Evolutionary conservation across 1,284 basidiomycete genomes (phyloP), one percentile per base, ranked within the genome.

Genomic region (Irpex rosettiformis): DNA sequence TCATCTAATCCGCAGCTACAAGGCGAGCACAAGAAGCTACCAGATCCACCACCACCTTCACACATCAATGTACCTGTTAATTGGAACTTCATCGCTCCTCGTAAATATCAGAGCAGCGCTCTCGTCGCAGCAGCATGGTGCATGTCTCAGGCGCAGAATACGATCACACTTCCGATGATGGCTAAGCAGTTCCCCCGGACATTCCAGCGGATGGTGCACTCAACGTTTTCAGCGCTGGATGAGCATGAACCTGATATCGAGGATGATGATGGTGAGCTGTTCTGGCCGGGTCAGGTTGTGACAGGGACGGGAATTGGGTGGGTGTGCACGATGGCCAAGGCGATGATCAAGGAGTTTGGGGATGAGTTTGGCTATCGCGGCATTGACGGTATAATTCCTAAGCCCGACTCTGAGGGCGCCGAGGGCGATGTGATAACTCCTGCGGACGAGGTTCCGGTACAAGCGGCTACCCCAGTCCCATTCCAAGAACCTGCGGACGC

Each of bases 281-380:
- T 83, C 68, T 91, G 89, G 89, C 89, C 89, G 0, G 82, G 83
- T 37, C 84, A 89, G 64, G 76, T 80, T 47, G 74, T 83, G 53
- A 86, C 81, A 28, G 88, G 87, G 53, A 85, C 89, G 69, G 88
- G 89, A 53, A 75, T 91, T 28, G 89, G 85, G 16, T 91, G 89
- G 89, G 82, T 90, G 13, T 90, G 88, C 69, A 74, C 86, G 43
- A 84, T 91, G 81, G 89, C 88, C 62, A 88, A 86, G 68, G 85
- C 88, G 43, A 91, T 91, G 89, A 81, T 91, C 66, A 84, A 80
- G 64, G 89, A 91, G 68, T 87, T 88, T 65, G 88, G 88, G 61
- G 83, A 83, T 66, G 78, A 82, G 29, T 84, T 85, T 69, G 87
- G 85, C 13, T 91, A 91, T 73, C 75, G 74, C 57, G 86, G 89